phyloP scores from a whole-genome alignment of 2,329 filamentous ascomycete genomes.

The Apiospora malaysiana region DNA sequence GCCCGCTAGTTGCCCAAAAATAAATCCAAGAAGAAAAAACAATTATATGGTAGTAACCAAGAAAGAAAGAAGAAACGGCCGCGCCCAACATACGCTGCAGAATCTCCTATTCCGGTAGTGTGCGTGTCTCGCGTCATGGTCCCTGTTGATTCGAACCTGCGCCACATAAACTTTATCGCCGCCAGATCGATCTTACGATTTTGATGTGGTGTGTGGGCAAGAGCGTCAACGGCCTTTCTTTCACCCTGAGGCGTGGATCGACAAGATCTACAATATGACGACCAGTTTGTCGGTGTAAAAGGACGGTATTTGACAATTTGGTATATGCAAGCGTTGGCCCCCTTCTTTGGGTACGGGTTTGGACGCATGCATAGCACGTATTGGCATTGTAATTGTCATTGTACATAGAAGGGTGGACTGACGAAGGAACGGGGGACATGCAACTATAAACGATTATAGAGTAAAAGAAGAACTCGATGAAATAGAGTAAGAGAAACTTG shows the following conservation, averaged over 20 bases:
- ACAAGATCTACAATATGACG: background rate
- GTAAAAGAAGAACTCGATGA: background rate
- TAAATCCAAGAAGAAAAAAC: background rate
- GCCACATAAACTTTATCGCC: slow-evolving; percentile 11
- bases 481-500: background rate
- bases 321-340: background rate
- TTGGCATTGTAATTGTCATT: background rate
- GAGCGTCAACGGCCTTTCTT: background rate
- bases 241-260: background rate
- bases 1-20: background rate
- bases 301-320: background rate
- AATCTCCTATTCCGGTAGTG: background rate
- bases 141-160: slow-evolving; percentile 8
- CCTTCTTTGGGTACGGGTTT: background rate
- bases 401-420: background rate
- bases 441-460: background rate
- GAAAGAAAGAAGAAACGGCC: background rate
- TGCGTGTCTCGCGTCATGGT: background rate
- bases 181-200: background rate
- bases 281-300: background rate
- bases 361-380: background rate
- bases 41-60: background rate
- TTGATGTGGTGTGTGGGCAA: background rate
- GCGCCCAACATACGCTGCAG: background rate
- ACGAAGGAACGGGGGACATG: background rate